Evolutionary conservation across 2,329 filamentous ascomycete genomes (phyloP), one percentile per base, ranked within the genome.

Genomic region (Thielaviopsis punctulata): DNA sequence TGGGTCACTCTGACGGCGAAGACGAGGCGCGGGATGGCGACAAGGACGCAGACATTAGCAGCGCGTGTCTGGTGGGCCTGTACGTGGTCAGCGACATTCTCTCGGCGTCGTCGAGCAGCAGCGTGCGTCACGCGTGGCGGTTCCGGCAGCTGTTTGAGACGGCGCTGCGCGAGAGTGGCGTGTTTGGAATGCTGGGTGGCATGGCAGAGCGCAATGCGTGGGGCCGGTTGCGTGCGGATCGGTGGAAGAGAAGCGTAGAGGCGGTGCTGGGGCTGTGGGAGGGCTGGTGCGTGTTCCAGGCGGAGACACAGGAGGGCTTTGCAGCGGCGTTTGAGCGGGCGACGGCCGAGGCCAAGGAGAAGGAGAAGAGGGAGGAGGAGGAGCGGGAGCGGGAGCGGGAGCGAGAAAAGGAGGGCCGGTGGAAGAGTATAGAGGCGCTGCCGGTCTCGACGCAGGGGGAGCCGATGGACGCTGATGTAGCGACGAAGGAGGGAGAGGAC

Each of bases 81-180:
- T 95, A 93, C 62, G 72, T 92, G 1, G 66, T 77, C 47, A 79
- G 71, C 62, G 89, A 95, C 62, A 83, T 95, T 45, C 72, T 94
- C 12, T 85, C 84, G 0, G 84, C 85, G 1, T 77, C 76, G 0
- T 86, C 83, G 1, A 86, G 81, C 9, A 84, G 83, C 57, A 83
- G 82, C 2, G 80, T 90, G 22, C 80, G 85, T 2, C 85, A 89
- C 62, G 85, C 86, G 2, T 95, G 88, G 86, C 82, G 87, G 51
- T 95, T 88, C 61, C 75, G 88, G 21, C 80, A 84, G 58, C 73
- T 90, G 2, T 87, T 95, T 56, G 87, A 93, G 62, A 70, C 72
- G 0, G 78, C 82, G 1, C 70, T 95, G 22, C 78, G 77, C 25
- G 68, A 76, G 8, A 76, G 79, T 52, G 76, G 78, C 53, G 78